Conservation (phyloP, 768 basidiomycete species). For the Termitomyces sp. region DNA sequence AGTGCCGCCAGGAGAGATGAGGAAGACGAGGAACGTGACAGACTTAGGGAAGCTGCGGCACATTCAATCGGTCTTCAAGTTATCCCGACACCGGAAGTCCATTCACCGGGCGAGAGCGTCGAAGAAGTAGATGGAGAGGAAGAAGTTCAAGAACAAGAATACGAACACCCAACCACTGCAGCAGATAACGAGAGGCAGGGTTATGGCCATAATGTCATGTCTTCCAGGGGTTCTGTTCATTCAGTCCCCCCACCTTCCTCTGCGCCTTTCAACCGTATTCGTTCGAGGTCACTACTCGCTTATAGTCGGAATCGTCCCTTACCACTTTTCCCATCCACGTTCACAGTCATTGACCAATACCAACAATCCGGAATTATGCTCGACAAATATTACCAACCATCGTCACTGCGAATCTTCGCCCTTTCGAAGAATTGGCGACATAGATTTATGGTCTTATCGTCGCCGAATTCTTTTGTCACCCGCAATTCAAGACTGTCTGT, state of each 20-base stretch:
- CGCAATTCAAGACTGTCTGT: slow-evolving; percentile 34
- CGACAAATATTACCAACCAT: slow-evolving; percentile 68
- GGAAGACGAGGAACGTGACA: slow-evolving; percentile 71
- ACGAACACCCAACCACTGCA: slow-evolving; percentile 1
- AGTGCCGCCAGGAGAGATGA: slow-evolving; percentile 48
- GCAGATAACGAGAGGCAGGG: slow-evolving; percentile 6
- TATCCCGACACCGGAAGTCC: slow-evolving; percentile 38
- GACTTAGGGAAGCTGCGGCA: slow-evolving; percentile 73
- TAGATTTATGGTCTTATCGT: slow-evolving; percentile 58
- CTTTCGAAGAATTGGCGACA: slow-evolving; percentile 71
- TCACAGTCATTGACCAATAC: slow-evolving; percentile 47
- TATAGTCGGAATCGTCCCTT: slow-evolving; percentile 37
- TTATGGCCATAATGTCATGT: slow-evolving; percentile 11
- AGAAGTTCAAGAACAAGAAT: slow-evolving; percentile 18
- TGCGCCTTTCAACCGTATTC: slow-evolving; percentile 25
- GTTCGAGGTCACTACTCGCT: slow-evolving; percentile 33
- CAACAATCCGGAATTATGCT: slow-evolving; percentile 48
- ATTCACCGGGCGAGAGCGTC: slow-evolving; percentile 29
- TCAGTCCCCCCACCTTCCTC: slow-evolving; percentile 26
- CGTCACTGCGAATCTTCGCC: slow-evolving; percentile 69
- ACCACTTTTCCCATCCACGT: slow-evolving; percentile 64
- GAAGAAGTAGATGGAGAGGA: slow-evolving; percentile 38
- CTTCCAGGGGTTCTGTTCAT: slow-evolving; percentile 30
- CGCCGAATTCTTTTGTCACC: slow-evolving; percentile 37
- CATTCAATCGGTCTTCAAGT: slow-evolving; percentile 70